These are phyloP conservation scores for Chytriomyces confervae DNA, from an alignment of 192 early-diverging fungal genomes.

Conservation along the genomic window DNA sequence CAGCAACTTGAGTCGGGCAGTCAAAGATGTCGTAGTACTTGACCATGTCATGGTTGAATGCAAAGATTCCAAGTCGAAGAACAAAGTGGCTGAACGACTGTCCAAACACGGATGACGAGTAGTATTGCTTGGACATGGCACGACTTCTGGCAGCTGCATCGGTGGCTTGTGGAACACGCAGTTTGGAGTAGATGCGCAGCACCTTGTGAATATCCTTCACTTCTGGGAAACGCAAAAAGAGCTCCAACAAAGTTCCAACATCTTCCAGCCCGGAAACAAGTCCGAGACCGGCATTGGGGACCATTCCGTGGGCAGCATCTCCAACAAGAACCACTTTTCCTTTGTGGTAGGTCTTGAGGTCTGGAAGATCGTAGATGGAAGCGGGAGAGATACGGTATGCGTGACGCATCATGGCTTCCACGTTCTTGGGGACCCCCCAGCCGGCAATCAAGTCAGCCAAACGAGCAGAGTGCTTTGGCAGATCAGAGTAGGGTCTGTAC, in stretches of 20 bases:
- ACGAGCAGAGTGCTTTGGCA: constrained; percentile 10
- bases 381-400: constrained; percentile 7
- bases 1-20: too few species aligned
- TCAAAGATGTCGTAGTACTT: too few species aligned
- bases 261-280: constrained; percentile 35
- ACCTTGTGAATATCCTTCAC: background rate
- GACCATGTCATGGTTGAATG: constrained; percentile 6
- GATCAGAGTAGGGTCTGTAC: constrained; percentile 14
- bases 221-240: constrained; percentile 1
- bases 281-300: constrained; percentile 40
- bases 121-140: background rate
- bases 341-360: constrained; percentile 14
- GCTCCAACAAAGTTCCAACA: constrained; percentile 31
- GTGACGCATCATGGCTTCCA: constrained; percentile 2
- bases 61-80: background rate
- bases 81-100: constrained; percentile 1
- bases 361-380: constrained; percentile 19
- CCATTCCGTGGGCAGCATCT: constrained; percentile 40
- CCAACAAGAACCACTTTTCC: constrained; percentile 22
- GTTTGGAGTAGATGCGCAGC: constrained; percentile 7
- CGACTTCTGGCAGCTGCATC: constrained; percentile 1
- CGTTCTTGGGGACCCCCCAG: constrained; percentile 7
- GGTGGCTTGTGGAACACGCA: constrained; percentile 9
- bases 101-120: background rate
- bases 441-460: constrained; percentile 17